Evolutionary conservation across 2,329 filamentous ascomycete genomes (phyloP).

Genomic region (Talaromyces sp.): DNA sequence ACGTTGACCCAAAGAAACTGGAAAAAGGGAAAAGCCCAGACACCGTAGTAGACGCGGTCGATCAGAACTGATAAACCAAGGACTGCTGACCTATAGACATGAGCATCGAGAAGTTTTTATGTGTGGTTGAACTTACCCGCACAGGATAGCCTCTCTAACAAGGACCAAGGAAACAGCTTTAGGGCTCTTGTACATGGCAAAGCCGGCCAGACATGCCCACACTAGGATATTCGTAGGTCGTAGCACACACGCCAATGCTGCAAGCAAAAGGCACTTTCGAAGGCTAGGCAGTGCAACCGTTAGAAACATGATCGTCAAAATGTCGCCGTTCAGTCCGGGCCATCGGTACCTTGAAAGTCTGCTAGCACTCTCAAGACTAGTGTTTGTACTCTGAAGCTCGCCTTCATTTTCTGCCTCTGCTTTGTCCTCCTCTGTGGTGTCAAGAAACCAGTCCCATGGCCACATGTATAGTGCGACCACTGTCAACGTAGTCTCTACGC

Average conservation of each 20-base stretch:
- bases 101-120: neutral
- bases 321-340: slow-evolving; percentile 9
- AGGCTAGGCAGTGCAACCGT: slow-evolving; percentile 39
- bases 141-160: slow-evolving; percentile 60
- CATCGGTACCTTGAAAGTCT: slow-evolving; percentile 23
- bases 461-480: slow-evolving; percentile 73
- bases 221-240: slow-evolving; percentile 86
- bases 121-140: slow-evolving; percentile 37
- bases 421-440: slow-evolving; percentile 39
- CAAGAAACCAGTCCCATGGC: slow-evolving; percentile 71
- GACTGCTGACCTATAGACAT: slow-evolving; percentile 45
- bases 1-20: slow-evolving; percentile 91
- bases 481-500: slow-evolving; percentile 83
- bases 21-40: slow-evolving; percentile 84
- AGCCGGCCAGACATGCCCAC: slow-evolving; percentile 65
- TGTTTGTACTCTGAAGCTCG: slow-evolving; percentile 1
- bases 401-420: slow-evolving; percentile 26
- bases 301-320: slow-evolving; percentile 14
- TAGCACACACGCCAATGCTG: slow-evolving; percentile 76
- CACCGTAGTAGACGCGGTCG: slow-evolving; percentile 75
- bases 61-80: slow-evolving; percentile 61
- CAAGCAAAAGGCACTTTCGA: slow-evolving; percentile 65
- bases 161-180: slow-evolving; percentile 49
- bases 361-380: slow-evolving; percentile 10
- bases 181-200: slow-evolving; percentile 45